Conservation (phyloP, 495 filamentous ascomycete species). For the Penicillium subrubescens region DNA sequence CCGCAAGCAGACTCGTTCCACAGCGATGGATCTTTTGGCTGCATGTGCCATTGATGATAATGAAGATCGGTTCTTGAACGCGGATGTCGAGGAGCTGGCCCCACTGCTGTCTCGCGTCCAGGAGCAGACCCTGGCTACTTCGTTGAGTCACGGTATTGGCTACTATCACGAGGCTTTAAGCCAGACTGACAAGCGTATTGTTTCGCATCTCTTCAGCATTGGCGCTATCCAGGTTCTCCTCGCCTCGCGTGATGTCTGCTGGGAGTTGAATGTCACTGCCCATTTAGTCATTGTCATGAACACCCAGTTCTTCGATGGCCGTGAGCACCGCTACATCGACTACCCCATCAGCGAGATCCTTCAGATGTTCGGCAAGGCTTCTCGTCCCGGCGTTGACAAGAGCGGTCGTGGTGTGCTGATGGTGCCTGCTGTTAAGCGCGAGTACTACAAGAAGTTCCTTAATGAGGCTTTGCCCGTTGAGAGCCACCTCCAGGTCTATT, state of each 20-base stretch:
- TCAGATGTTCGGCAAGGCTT: constrained; percentile 98
- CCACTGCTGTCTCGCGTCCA: constrained; percentile 79
- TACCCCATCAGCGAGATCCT: constrained; percentile 95
- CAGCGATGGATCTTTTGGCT: constrained; percentile 83
- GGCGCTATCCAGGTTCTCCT: constrained; percentile 93
- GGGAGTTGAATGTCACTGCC: constrained; percentile 87
- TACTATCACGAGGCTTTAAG: constrained; percentile 96
- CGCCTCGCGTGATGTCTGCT: constrained; percentile 92
- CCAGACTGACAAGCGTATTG: constrained; percentile 87
- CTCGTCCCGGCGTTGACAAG: constrained; percentile 76
- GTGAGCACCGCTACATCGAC: constrained; percentile 96
- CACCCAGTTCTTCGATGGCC: constrained; percentile 97
- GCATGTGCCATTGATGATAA: constrained; percentile 86
- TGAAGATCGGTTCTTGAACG: constrained; percentile 90
- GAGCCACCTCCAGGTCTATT: constrained; percentile 84
- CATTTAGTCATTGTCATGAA: constrained; percentile 96
- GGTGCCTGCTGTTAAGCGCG: constrained; percentile 89
- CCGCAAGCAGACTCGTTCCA: constrained; percentile 87
- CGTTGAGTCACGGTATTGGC: constrained; percentile 92
- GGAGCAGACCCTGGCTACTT: constrained; percentile 84
- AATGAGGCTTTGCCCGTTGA: constrained; percentile 96
- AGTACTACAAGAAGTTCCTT: constrained; percentile 99
- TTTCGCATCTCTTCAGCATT: constrained; percentile 84
- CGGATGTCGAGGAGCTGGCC: constrained; percentile 75
- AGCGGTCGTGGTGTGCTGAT: constrained; percentile 87